Base-by-base conservation (phyloP, 2,329 filamentous ascomycete species). In the Graphilbum sp. region DNA sequence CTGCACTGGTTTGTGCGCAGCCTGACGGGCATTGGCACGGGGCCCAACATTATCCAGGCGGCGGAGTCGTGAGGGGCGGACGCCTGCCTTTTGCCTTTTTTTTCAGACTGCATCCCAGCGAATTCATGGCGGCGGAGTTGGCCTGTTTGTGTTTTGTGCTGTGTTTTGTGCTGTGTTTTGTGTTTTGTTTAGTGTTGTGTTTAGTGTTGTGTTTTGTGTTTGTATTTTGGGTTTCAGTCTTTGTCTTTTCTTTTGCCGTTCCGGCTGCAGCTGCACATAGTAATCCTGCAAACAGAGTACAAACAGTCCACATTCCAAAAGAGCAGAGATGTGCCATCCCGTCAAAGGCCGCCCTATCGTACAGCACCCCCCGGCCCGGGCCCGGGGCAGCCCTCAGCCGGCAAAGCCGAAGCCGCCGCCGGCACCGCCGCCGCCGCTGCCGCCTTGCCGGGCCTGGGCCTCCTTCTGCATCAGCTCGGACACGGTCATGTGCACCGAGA, bases 401-500 rank as follows among this genome's bases (percentile, higher is more conserved):
- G 43, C 43, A 16, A 44, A 47, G 8, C 45, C 44, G 38, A 56
- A 55, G 45, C 74, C 62, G 20, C 67, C 39, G 27, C 41, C 67
- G n/a, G n/a, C n/a, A n/a, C 45, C 44, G 38, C 55, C 54, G 45
- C 74, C 62, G 20, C 67, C 39, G 27, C 41, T 66, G 32, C 61
- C 67, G n/a, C 59, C 69, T 43, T 75, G 72, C 52, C 72, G 72
- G 45, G 72, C 69, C 53, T 75, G 72, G 35, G 82, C 83, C 61
- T 93, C 82, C 47, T 79, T 75, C 64, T 95, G 86, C 76, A 96
- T 86, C 64, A 92, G 84, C 64, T 96, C 87, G 53, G 82, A 88
- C 43, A 96, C 84, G 69, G 95, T 96, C 68, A 94, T 77, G 60
- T 94, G 93, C 54, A 94, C 87, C 52, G 96, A 88, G 64, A 98